Percentiles rank a stretch among this genome's conserved stretches.
Conservation (phyloP, 768 basidiomycete species). For the Trichaptum fuscoviolaceum region DNA sequence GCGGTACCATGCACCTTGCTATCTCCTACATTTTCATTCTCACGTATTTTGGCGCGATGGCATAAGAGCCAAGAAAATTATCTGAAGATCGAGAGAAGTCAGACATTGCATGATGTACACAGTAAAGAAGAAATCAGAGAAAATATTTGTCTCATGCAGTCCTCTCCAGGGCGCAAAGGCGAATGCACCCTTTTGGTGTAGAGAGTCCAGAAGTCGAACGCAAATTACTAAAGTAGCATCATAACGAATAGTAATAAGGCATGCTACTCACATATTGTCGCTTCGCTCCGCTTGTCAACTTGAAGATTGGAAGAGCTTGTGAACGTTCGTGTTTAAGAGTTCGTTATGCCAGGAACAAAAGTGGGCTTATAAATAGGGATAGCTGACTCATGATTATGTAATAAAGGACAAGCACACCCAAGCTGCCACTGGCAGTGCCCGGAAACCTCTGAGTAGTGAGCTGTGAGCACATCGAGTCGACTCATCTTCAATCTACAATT, state of each 20-base stretch:
- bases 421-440: too few species aligned
- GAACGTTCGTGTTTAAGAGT: neutral
- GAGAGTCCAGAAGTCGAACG: slow-evolving; percentile 66
- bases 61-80: too few species aligned
- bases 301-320: too few species aligned
- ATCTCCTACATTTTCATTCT: slow-evolving; percentile 4
- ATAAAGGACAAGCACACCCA: too few species aligned
- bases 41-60: too few species aligned
- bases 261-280: slow-evolving; percentile 20
- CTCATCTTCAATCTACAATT: too few species aligned
- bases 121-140: slow-evolving; percentile 37
- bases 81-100: too few species aligned
- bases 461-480: too few species aligned
- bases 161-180: slow-evolving; percentile 69
- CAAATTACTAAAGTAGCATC: slow-evolving; percentile 81
- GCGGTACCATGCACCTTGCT: slow-evolving; percentile 48
- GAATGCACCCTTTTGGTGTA: slow-evolving; percentile 66
- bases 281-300: neutral
- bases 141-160: slow-evolving; percentile 64
- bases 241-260: slow-evolving; percentile 21
- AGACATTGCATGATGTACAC: neutral
- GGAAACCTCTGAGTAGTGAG: too few species aligned
- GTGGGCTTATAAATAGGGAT: neutral
- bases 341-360: neutral
- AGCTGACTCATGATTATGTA: neutral